phyloP scores from a whole-genome alignment of 1,139 yeast genomes.

The Magnusiomyces tetraspermus region DNA sequence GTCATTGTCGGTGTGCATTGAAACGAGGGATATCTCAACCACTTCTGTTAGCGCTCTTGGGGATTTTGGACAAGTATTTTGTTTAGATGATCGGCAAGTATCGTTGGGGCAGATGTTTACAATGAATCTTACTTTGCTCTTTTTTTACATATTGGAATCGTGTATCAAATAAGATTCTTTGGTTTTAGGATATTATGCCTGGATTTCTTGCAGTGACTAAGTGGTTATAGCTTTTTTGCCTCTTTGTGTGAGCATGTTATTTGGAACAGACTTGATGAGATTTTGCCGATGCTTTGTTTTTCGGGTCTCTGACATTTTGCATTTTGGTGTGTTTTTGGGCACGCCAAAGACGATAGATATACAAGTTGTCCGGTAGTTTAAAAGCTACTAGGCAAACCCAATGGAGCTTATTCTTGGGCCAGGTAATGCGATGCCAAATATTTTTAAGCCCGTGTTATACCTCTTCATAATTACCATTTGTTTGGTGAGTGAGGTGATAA shows the following conservation, averaged over 20 bases:
- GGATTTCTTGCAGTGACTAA: neutral
- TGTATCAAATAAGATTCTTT: neutral
- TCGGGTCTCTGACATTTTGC: constrained; percentile 5
- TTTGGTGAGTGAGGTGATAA: neutral
- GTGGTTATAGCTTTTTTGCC: neutral
- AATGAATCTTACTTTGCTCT: neutral
- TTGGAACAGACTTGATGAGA: constrained; percentile 5
- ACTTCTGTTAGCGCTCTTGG: too few relatives aligned
- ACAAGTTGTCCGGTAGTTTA: constrained; percentile 1
- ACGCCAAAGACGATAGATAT: constrained; percentile 3
- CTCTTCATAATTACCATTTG: neutral
- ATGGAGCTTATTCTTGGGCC: constrained; percentile 10
- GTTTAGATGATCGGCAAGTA: neutral
- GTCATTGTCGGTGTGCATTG: neutral
- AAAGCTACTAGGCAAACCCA: constrained; percentile 5
- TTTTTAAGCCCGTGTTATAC: constrained; percentile 1
- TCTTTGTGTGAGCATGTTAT: neutral
- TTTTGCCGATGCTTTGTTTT: constrained; percentile 6
- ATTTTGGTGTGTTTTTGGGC: constrained; percentile 4
- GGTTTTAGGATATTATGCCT: neutral
- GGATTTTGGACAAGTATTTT: neutral
- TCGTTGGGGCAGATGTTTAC: neutral
- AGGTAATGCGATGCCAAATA: constrained; percentile 4
- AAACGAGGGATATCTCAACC: too few relatives aligned
- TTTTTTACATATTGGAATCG: neutral